Conservation (phyloP, 1,284 basidiomycete species). For the Pseudozyma thailandica region DNA sequence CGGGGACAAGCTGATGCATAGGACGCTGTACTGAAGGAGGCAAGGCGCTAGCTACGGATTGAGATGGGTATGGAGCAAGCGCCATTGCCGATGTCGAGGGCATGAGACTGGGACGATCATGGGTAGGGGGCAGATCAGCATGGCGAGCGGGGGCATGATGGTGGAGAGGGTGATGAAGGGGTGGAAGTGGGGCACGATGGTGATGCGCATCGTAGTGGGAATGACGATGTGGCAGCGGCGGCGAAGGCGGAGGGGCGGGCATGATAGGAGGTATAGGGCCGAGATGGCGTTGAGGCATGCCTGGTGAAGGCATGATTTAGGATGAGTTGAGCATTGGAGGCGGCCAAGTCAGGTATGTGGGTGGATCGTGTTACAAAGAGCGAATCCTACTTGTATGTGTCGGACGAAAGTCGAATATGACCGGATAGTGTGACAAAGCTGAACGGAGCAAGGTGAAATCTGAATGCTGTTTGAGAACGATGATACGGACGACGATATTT, state of each 20-base stretch:
- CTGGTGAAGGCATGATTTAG: conserved; percentile 13
- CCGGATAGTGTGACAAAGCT: too few relatives aligned
- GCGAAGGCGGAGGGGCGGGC: conserved; percentile 7
- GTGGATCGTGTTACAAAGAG: background rate
- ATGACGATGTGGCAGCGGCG: conserved; percentile 11
- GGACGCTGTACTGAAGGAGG: conserved; percentile 29
- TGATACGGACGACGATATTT: too few relatives aligned
- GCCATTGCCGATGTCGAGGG: background rate
- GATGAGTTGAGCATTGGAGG: conserved; percentile 5
- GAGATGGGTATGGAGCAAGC: conserved; percentile 1
- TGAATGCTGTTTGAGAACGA: too few relatives aligned
- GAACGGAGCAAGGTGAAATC: too few relatives aligned
- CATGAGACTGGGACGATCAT: background rate
- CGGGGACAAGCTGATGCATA: conserved; percentile 34
- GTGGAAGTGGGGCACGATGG: background rate
- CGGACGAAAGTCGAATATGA: too few relatives aligned
- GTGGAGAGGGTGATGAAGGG: background rate
- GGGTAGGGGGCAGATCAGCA: background rate
- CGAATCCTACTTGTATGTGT: too few relatives aligned
- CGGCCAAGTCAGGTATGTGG: background rate
- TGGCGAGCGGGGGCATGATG: conserved; percentile 7
- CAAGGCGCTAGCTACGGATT: conserved; percentile 5
- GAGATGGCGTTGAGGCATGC: conserved; percentile 7
- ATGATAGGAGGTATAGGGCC: conserved; percentile 1
- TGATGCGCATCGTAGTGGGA: conserved; percentile 5